Base-by-base conservation (phyloP, 768 basidiomycete species). In the Dendrothele bispora region DNA sequence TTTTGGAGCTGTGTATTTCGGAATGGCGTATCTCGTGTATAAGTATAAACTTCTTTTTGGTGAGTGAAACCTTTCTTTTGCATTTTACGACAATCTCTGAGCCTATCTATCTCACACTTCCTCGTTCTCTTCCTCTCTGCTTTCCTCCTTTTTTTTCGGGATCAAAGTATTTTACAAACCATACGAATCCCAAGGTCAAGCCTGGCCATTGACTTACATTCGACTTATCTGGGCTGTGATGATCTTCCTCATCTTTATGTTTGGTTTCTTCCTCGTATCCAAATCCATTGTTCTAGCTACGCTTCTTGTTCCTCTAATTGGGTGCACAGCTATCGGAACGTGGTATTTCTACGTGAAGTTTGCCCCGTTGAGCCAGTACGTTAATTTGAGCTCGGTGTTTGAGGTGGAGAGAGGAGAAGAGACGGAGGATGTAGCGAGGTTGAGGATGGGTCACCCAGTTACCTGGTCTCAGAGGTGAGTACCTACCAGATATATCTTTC, bases 1-100 rank as follows among this genome's bases (percentile, higher is more conserved):
- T 24, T 98, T 98, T 61, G 92, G 95, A 11, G 91, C 95, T 1
- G 71, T 95, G 43, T 99, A 99, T 69, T 99, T 99, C 57, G 95
- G 94, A n/a, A 73, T 89, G 30, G 91, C 81, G 6, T 99, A 99
- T 62, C 77, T 98, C 5, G 95, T 97, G 3, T 98, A 98, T 80
- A 99, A 99, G 73, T 97, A 98, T 72, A 95, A 97, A 58, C 77
- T 98, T 4, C 73, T 98, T 0, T 97, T 95, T 57, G 92, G 95
- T 95, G 48, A 47, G 89, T 67, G 3, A 11, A 5, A 7, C 24
- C 7, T 34, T 22, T 39, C 32, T 39, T 35, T 21, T 30, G n/a
- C n/a, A n/a, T 4, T 3, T 18, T 21, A 20, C 18, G 24, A 21
- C n/a, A 20, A 39, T 29, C 2, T 38, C 11, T 11, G 7, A 28